Evolutionary conservation across 139 green algal species (phyloP).

Genomic region (Klebsormidium nitens): DNA sequence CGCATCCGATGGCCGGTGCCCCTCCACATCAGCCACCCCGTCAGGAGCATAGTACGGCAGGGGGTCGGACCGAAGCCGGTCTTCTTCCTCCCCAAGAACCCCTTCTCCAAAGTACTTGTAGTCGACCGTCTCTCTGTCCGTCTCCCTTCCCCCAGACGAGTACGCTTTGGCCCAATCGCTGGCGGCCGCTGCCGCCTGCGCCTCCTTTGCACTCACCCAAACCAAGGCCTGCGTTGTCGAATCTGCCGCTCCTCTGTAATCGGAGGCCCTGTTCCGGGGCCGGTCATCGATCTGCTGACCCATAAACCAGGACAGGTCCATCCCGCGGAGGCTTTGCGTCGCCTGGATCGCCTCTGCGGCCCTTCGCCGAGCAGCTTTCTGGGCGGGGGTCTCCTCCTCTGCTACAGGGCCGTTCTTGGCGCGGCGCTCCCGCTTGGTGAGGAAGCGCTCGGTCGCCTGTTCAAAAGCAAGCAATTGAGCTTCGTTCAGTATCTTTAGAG

Average conservation of each 20-base stretch:
- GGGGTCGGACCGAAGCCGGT: conserved; percentile 4
- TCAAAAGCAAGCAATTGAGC: too few relatives aligned
- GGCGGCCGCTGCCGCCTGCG: not conserved
- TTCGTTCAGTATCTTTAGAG: too few relatives aligned
- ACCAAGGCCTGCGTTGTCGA: not conserved
- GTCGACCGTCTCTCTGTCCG: too few relatives aligned
- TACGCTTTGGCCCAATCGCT: too few relatives aligned
- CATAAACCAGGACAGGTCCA: not conserved
- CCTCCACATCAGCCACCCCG: too few relatives aligned
- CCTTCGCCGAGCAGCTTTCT: not conserved
- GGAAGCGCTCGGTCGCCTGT: not conserved
- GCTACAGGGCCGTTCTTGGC: not conserved
- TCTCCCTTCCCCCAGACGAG: too few relatives aligned
- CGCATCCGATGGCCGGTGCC: too few relatives aligned
- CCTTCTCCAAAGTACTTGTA: too few relatives aligned
- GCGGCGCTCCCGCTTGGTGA: not conserved
- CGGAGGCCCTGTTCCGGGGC: not conserved
- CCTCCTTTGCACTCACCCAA: conserved; percentile 1
- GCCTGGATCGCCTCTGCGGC: conserved; percentile 9
- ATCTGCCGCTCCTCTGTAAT: not conserved
- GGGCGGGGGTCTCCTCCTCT: conserved; percentile 1
- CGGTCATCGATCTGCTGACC: not conserved
- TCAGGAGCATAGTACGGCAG: too few relatives aligned
- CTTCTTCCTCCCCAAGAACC: too few relatives aligned
- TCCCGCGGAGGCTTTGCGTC: not conserved